These are phyloP conservation scores for Nepenthes alata DNA, from an alignment of 179 eudicot species.

Conservation along the genomic window DNA sequence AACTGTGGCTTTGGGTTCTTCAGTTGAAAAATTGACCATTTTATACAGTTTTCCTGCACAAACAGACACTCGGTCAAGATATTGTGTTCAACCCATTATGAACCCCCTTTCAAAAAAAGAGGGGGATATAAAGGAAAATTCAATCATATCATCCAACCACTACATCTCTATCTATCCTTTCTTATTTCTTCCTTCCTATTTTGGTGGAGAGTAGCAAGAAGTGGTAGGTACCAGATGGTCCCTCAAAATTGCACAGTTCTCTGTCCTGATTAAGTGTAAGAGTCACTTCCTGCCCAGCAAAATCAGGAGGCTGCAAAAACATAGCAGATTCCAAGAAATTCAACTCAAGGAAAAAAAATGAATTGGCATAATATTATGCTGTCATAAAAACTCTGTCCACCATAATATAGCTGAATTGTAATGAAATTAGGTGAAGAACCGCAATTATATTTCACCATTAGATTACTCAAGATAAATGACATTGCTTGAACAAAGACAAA, in stretches of 20 bases:
- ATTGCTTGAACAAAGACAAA: too few relatives aligned
- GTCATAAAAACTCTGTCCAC: not conserved
- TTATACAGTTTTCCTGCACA: slow-evolving; percentile 52
- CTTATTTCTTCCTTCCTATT: too few relatives aligned
- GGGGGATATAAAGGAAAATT: not conserved
- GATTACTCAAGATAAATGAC: too few relatives aligned
- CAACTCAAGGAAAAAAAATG: too few relatives aligned
- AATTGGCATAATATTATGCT: too few relatives aligned
- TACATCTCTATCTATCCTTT: too few relatives aligned
- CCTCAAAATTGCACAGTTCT: slow-evolving; percentile 43
- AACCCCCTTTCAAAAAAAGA: not conserved
- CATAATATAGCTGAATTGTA: not conserved
- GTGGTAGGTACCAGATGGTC: slow-evolving; percentile 42
- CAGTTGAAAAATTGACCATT: slow-evolving; percentile 40
- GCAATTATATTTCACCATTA: too few relatives aligned
- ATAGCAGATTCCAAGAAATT: too few relatives aligned
- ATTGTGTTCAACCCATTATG: too few relatives aligned
- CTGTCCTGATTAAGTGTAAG: slow-evolving; percentile 48
- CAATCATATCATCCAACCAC: too few relatives aligned
- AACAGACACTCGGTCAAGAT: too few relatives aligned
- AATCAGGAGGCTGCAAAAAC: slow-evolving; percentile 41
- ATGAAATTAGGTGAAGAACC: not conserved
- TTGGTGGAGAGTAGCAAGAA: too few relatives aligned
- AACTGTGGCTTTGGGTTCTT: slow-evolving; percentile 46
- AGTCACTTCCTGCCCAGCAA: slow-evolving; percentile 45